A percentile compares a stretch with the other conserved stretches of the same genome.
Conservation (phyloP, 2,329 filamentous ascomycete species). For the Fusarium proliferatum region DNA sequence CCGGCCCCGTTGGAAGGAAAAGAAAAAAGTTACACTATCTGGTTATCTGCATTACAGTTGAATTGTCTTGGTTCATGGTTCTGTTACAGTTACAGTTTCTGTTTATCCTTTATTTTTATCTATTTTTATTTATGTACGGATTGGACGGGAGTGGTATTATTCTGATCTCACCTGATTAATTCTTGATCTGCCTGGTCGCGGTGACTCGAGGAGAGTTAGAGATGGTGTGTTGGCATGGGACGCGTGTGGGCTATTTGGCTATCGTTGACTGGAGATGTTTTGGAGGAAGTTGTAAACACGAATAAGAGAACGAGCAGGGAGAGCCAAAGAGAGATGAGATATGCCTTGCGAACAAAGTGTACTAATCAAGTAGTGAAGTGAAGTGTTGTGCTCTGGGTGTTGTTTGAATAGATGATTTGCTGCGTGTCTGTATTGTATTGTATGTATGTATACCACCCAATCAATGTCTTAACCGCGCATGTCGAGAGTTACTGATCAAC, state of each 20-base stretch:
- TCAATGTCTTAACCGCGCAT: neutral
- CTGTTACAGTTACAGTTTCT: constrained; percentile 28
- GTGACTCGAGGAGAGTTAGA: constrained; percentile 27
- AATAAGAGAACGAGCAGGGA: constrained; percentile 23
- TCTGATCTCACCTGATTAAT: constrained; percentile 40
- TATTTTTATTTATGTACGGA: neutral
- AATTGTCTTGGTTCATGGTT: constrained; percentile 28
- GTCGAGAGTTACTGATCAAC: neutral
- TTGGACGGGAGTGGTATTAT: constrained; percentile 14
- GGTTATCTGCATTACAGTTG: constrained; percentile 38
- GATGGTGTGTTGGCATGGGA: constrained; percentile 12
- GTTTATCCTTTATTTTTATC: neutral
- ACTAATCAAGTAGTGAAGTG: neutral
- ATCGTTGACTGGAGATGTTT: neutral
- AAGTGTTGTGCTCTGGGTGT: constrained; percentile 12
- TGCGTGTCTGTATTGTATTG: neutral
- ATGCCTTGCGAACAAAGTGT: constrained; percentile 7
- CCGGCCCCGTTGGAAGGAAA: constrained; percentile 39
- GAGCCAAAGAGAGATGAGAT: constrained; percentile 18
- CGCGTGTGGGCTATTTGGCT: constrained; percentile 21
- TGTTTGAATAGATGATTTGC: constrained; percentile 22
- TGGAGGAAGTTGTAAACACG: constrained; percentile 15
- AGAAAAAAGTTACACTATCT: constrained; percentile 45
- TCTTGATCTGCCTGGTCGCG: constrained; percentile 42
- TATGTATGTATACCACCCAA: neutral